A percentile compares a stretch with the other conserved stretches of the same genome.
Conservation (phyloP, 371 early-diverging fungal genomes). For the Lichtheimia corymbifera region DNA sequence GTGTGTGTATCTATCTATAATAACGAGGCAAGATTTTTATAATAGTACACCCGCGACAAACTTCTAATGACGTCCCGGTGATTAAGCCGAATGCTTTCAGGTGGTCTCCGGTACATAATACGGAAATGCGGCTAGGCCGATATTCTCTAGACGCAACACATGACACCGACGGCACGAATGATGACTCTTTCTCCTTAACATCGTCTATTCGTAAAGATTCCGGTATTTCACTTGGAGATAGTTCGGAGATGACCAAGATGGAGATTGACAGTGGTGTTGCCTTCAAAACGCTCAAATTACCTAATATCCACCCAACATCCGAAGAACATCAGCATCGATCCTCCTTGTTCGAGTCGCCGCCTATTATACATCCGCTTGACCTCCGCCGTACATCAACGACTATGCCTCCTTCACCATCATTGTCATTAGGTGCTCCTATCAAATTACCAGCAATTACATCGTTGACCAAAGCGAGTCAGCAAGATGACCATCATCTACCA, state of each 20-base stretch:
- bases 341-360: slow-evolving; percentile 12
- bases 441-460: slow-evolving; percentile 27
- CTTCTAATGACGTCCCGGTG: slow-evolving; percentile 24
- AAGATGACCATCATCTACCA: too few relatives aligned
- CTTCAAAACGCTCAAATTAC: slow-evolving; percentile 21
- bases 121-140: slow-evolving; percentile 10
- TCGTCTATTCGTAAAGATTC: slow-evolving; percentile 35
- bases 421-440: slow-evolving; percentile 4
- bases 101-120: slow-evolving; percentile 29
- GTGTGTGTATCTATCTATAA: too few relatives aligned
- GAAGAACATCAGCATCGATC: slow-evolving; percentile 5
- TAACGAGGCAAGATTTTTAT: too few relatives aligned
- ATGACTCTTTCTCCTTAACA: too few relatives aligned
- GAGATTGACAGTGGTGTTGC: not conserved
- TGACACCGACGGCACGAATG: too few relatives aligned
- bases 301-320: slow-evolving; percentile 19
- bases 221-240: slow-evolving; percentile 23
- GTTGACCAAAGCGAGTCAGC: slow-evolving; percentile 1
- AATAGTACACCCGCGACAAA: too few relatives aligned
- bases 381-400: slow-evolving; percentile 19
- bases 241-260: slow-evolving; percentile 15
- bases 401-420: slow-evolving; percentile 10
- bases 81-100: slow-evolving; percentile 45
- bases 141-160: slow-evolving; percentile 1
- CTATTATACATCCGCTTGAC: slow-evolving; percentile 32